Evolutionary conservation across 2,329 filamentous ascomycete genomes (phyloP), one percentile per base, ranked within the genome.

Genomic region (Exophiala mesophila): DNA sequence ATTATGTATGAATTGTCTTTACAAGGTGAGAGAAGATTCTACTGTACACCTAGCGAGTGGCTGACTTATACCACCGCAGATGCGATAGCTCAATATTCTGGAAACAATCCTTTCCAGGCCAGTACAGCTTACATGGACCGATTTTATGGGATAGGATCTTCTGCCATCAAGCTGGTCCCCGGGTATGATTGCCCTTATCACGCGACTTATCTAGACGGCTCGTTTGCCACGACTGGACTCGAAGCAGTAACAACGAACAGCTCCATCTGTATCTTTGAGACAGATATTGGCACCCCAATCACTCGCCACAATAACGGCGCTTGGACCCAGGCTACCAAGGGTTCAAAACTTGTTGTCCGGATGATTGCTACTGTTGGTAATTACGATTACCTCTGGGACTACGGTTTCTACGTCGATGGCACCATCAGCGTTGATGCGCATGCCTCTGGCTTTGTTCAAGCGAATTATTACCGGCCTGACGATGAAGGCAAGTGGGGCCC

Each of bases 11-110:
- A 76, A 57, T 63, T 76, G 4, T 66, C 66, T 4, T 58, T 75
- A 39, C 71, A 76, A 51, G 72, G 76, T 54, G 72, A 71, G 1
- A 60, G 72, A n/a, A n/a, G n/a, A n/a, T n/a, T n/a, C n/a, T n/a
- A n/a, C n/a, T n/a, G n/a, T n/a, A n/a, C n/a, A n/a, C n/a, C n/a
- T n/a, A n/a, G n/a, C n/a, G n/a, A n/a, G n/a, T n/a, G n/a, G n/a
- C n/a, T n/a, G n/a, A n/a, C n/a, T n/a, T n/a, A n/a, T n/a, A n/a
- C n/a, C n/a, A n/a, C n/a, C n/a, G n/a, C n/a, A n/a, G 21, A 28
- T 8, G 24, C 24, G n/a, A n/a, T n/a, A 8, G 68, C 72, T 3
- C 71, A 75, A 39, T 76, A 76, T 47, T 71, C 68, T 15, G 61
- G 61, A 3, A 55, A 57, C 36, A 59, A 63, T 41, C 49, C 51